Conservation (phyloP, 805 yeast genomes). For the Lachancea quebecensis region DNA sequence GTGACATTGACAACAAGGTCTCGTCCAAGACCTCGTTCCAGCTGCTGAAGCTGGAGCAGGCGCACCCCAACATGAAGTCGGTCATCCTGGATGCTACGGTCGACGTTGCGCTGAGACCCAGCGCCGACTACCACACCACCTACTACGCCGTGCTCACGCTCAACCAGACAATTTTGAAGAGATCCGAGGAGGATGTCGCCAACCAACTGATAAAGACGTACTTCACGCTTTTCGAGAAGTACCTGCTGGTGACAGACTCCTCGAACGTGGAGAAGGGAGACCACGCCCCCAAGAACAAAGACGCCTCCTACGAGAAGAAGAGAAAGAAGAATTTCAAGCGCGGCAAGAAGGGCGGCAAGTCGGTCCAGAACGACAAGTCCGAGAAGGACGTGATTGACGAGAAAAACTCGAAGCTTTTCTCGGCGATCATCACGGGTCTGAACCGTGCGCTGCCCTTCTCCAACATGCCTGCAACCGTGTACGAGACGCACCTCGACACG, state of each 20-base stretch:
- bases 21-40: constrained; percentile 82
- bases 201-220: constrained; percentile 78
- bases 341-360: constrained; percentile 84
- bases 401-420: constrained; percentile 73
- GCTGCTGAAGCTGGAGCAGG: constrained; percentile 72
- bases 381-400: constrained; percentile 66
- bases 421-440: constrained; percentile 88
- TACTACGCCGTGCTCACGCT: constrained; percentile 84
- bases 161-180: constrained; percentile 85
- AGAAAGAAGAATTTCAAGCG: constrained; percentile 71
- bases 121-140: constrained; percentile 77
- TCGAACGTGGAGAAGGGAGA: constrained; percentile 34
- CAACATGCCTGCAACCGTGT: constrained; percentile 59
- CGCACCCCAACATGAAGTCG: constrained; percentile 92
- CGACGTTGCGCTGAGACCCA: constrained; percentile 69
- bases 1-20: constrained; percentile 87
- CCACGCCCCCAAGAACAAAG: constrained; percentile 34
- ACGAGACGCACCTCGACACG: constrained; percentile 72
- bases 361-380: constrained; percentile 58
- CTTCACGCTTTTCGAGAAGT: constrained; percentile 77
- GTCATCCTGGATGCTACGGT: constrained; percentile 72
- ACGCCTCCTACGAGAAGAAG: constrained; percentile 43
- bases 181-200: constrained; percentile 72
- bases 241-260: constrained; percentile 61
- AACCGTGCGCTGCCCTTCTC: constrained; percentile 96